Evolutionary conservation across 1,284 basidiomycete genomes (phyloP).

Genomic region (Ustilago crameri): DNA sequence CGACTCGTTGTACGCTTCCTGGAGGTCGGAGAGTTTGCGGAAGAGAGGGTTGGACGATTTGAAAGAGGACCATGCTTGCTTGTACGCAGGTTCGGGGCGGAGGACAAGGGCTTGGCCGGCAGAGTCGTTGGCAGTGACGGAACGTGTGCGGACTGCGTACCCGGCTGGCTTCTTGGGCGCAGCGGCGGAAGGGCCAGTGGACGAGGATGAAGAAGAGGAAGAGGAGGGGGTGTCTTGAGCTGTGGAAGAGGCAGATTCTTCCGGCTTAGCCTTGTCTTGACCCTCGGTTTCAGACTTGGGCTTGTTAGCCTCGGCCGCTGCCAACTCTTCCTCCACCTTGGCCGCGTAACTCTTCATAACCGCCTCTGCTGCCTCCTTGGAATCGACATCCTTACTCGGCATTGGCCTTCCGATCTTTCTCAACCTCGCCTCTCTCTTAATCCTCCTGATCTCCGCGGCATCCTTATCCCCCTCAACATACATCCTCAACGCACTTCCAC

Average conservation of each 20-base stretch:
- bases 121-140: slow-evolving; percentile 49
- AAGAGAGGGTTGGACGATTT: slow-evolving; percentile 58
- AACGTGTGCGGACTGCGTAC: slow-evolving; percentile 53
- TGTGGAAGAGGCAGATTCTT: slow-evolving; percentile 7
- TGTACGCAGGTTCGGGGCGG: slow-evolving; percentile 57
- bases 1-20: slow-evolving; percentile 81
- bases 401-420: slow-evolving; percentile 62
- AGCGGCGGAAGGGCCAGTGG: background rate
- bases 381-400: slow-evolving; percentile 61
- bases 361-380: slow-evolving; percentile 44
- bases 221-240: background rate
- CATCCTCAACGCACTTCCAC: slow-evolving; percentile 76
- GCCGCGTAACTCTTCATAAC: slow-evolving; percentile 53
- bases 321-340: slow-evolving; percentile 36
- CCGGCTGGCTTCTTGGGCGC: slow-evolving; percentile 45
- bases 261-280: slow-evolving; percentile 6
- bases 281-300: slow-evolving; percentile 15
- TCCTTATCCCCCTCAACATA: slow-evolving; percentile 74
- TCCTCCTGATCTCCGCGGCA: slow-evolving; percentile 74
- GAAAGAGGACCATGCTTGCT: slow-evolving; percentile 57
- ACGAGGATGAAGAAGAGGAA: background rate
- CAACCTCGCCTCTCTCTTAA: slow-evolving; percentile 62
- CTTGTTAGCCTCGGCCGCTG: slow-evolving; percentile 9
- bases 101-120: slow-evolving; percentile 60
- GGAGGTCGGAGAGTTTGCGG: slow-evolving; percentile 44